Conservation (phyloP, 2,329 filamentous ascomycete genomes). For the Nemania sp. region DNA sequence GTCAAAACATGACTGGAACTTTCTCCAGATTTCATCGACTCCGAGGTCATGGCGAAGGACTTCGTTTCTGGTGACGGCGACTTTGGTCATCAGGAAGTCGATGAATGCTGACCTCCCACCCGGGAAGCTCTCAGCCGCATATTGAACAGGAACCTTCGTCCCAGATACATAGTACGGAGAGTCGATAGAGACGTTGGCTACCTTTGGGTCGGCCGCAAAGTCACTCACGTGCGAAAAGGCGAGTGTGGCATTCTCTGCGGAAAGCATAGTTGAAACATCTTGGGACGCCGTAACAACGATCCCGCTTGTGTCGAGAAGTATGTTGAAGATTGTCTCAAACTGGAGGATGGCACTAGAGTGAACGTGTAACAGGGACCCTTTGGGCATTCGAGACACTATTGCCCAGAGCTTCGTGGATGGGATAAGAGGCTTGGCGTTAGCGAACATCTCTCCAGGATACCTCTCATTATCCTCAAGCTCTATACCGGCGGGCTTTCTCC, state of each 20-base stretch:
- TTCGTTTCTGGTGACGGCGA: constrained; percentile 31
- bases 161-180: constrained; percentile 32
- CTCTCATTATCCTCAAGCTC: constrained; percentile 32
- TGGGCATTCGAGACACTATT: constrained; percentile 39
- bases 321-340: constrained; percentile 32
- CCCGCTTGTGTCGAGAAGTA: constrained; percentile 31
- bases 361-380: constrained; percentile 37
- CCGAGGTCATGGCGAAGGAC: constrained; percentile 35
- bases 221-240: constrained; percentile 32
- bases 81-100: constrained; percentile 32
- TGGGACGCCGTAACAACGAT: constrained; percentile 33
- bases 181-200: constrained; percentile 29
- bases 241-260: constrained; percentile 26
- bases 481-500: constrained; percentile 19
- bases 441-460: constrained; percentile 38
- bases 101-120: constrained; percentile 33
- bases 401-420: constrained; percentile 34
- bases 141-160: constrained; percentile 28
- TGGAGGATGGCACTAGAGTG: constrained; percentile 34
- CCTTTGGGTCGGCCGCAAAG: constrained; percentile 19
- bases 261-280: constrained; percentile 21
- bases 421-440: constrained; percentile 33
- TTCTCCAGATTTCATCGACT: constrained; percentile 37
- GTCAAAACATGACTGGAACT: constrained; percentile 37
- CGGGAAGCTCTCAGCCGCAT: constrained; percentile 31